Base-by-base conservation (phyloP, 202 grass and related monocot species). In the Tripidium arundinaceum region DNA sequence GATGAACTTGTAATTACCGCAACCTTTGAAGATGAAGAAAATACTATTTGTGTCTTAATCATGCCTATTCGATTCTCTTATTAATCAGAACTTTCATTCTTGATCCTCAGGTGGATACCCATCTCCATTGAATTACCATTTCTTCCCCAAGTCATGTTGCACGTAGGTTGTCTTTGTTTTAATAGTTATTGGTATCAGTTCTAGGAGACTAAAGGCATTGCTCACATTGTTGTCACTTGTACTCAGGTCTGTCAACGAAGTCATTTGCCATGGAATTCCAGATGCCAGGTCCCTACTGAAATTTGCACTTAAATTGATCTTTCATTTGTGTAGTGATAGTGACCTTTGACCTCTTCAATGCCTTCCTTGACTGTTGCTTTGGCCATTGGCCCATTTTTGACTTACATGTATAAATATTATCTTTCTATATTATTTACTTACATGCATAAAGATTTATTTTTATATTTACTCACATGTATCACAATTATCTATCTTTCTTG, bases 71-170 rank as follows among this genome's bases (percentile, higher is more conserved):
- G 26, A 28, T 64, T 80, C 24, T 36, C 62, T 28, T 27, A 41
- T 46, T 64, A 15, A 79, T 54, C n/a, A 36, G 25, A 74, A 74
- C 72, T 58, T 84, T 14, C 74, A 71, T 89, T 81, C 24, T 79
- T 80, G 47, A 54, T 91, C 75, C 62, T 75, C 88, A 99, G 92
- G 96, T 84, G 96, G 84, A 86, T 99, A 99, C 39, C 96, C 96
- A 25, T 99, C 96, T 34, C 88, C 92, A 72, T 84, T 99, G 78
- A 95, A 99, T 75, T 99, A 99, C 71, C 87, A 96, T 87, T 99
- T 99, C 83, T 99, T 96, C 80, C 96, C 92, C 5, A 99, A 99
- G 78, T 99, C 96, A 81, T 99, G 96, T 79, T 99, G 92, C 92
- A 99, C 96, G 92, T 99, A 93, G 55, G 92, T 88, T 79, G 68